Percentiles rank a stretch among this genome's conserved stretches.
Conservation (phyloP, 805 yeast species). For the Hanseniaspora hatyaiensis region DNA sequence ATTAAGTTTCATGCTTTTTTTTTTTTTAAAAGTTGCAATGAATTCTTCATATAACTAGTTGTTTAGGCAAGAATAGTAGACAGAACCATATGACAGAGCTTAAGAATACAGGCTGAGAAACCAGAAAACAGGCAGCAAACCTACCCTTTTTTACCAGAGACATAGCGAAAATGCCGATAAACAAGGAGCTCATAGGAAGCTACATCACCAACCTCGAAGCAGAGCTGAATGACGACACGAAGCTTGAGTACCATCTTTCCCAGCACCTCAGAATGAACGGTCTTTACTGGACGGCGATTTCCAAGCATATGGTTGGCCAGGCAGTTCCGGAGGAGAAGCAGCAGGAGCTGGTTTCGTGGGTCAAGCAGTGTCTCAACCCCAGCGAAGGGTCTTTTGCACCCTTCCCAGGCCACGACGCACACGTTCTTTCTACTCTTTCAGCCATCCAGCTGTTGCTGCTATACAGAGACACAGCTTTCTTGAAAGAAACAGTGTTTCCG, state of each 20-base stretch:
- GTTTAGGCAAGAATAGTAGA: no score
- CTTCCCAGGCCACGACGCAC: constrained; percentile 81
- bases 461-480: constrained; percentile 44
- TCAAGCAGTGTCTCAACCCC: constrained; percentile 50
- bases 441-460: constrained; percentile 71
- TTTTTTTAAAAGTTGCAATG: no score
- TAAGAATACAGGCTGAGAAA: no score
- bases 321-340: constrained; percentile 19
- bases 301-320: constrained; percentile 34
- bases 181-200: constrained; percentile 20
- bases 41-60: no score
- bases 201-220: not conserved
- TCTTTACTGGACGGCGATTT: constrained; percentile 82
- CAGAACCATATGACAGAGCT: no score
- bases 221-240: not conserved
- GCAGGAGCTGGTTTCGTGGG: constrained; percentile 55
- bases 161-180: constrained; percentile 19
- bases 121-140: not conserved
- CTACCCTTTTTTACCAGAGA: not conserved
- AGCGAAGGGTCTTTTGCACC: constrained; percentile 77
- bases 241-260: constrained; percentile 54
- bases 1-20: no score
- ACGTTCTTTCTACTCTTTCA: constrained; percentile 69
- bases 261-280: constrained; percentile 89
- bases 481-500: constrained; percentile 28